phyloP scores from a whole-genome alignment of 805 yeast genomes.

The Kuraishia molischiana region DNA sequence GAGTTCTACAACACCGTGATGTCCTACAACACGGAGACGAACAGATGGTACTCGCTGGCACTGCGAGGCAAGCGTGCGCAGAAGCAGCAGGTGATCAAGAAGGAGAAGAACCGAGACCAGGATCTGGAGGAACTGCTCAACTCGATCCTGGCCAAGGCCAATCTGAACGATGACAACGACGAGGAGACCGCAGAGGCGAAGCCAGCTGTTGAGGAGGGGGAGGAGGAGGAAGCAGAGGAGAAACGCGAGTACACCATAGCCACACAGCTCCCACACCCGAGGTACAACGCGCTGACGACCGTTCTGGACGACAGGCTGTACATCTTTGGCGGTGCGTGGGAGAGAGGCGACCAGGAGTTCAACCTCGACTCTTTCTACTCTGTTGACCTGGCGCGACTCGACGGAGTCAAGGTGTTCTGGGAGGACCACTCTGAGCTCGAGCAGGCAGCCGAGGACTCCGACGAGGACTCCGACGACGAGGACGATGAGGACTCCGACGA shows the following conservation, averaged over 20 bases:
- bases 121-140: slow-evolving; percentile 79
- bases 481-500: slow-evolving; percentile 32
- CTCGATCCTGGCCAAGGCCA: slow-evolving; percentile 63
- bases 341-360: slow-evolving; percentile 78
- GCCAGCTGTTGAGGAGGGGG: slow-evolving; percentile 27
- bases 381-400: slow-evolving; percentile 75
- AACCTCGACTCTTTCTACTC: slow-evolving; percentile 79
- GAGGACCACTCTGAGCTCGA: slow-evolving; percentile 62
- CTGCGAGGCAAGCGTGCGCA: slow-evolving; percentile 55
- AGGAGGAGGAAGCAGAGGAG: slow-evolving; percentile 24
- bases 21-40: slow-evolving; percentile 76
- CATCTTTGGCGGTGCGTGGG: slow-evolving; percentile 88
- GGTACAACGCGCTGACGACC: slow-evolving; percentile 80
- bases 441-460: slow-evolving; percentile 46
- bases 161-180: slow-evolving; percentile 40
- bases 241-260: slow-evolving; percentile 44
- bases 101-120: slow-evolving; percentile 52
- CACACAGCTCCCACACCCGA: slow-evolving; percentile 69
- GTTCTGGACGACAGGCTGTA: slow-evolving; percentile 78
- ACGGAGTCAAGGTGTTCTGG: slow-evolving; percentile 86
- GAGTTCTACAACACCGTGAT: slow-evolving; percentile 72
- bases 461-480: slow-evolving; percentile 61
- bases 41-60: slow-evolving; percentile 76
- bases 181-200: slow-evolving; percentile 24
- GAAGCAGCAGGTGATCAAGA: slow-evolving; percentile 17